Evolutionary conservation across 352 stramenopile species (phyloP).

Genomic region (Pythium guiyangense): DNA sequence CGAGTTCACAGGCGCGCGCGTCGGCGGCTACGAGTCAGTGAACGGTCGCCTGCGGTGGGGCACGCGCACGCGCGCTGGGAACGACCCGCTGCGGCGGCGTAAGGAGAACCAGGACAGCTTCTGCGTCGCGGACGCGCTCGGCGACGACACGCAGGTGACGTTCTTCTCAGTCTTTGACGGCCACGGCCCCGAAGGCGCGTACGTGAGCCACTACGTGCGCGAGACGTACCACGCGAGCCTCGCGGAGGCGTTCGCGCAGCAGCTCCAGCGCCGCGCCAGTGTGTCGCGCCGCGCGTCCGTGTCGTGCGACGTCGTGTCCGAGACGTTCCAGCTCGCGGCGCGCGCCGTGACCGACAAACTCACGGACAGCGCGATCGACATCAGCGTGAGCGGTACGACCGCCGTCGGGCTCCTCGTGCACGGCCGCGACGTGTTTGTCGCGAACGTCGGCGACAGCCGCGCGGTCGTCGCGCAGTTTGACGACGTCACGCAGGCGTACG

Average conservation of each 20-base stretch:
- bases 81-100: slow-evolving; percentile 66
- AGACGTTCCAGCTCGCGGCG: slow-evolving; percentile 50
- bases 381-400: slow-evolving; percentile 75
- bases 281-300: slow-evolving; percentile 15
- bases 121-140: slow-evolving; percentile 49
- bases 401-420: slow-evolving; percentile 57
- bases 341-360: slow-evolving; percentile 35
- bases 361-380: slow-evolving; percentile 49
- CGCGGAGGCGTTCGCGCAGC: slow-evolving; percentile 26
- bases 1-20: slow-evolving; percentile 55
- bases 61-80: slow-evolving; percentile 47
- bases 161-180: slow-evolving; percentile 81
- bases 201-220: slow-evolving; percentile 67
- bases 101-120: slow-evolving; percentile 85
- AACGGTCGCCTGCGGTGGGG: slow-evolving; percentile 54
- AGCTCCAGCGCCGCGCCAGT: background rate
- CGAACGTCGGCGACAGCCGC: slow-evolving; percentile 74
- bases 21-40: slow-evolving; percentile 44
- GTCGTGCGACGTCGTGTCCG: slow-evolving; percentile 33
- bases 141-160: slow-evolving; percentile 33
- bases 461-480: slow-evolving; percentile 46
- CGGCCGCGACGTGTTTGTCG: slow-evolving; percentile 59
- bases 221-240: slow-evolving; percentile 61
- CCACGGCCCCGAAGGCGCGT: slow-evolving; percentile 68
- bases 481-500: slow-evolving; percentile 29